Base-by-base conservation (phyloP, 2,329 filamentous ascomycete genomes). In the Saccharata proteae region DNA sequence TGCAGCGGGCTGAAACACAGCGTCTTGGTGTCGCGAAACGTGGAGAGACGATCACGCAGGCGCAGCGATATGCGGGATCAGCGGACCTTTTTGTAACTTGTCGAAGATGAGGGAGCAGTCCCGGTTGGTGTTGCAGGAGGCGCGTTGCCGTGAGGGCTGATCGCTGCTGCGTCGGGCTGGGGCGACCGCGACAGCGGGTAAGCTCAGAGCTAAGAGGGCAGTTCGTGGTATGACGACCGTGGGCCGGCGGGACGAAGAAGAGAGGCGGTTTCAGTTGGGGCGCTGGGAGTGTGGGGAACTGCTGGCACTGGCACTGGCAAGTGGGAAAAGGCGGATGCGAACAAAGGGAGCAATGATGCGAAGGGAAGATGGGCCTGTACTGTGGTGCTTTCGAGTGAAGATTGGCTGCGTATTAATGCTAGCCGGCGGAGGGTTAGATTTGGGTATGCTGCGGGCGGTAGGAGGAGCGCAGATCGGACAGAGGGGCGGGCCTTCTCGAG, bases 1-100 rank as follows among this genome's bases (percentile, higher is more conserved):
- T 42, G 42, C 42, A 41, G 39, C 36, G 40, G 30, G 43, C 41
- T 54, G 51, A 51, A 52, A 54, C 49, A 44, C 40, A 44, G 42
- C 42, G 41, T 45, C 48, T 43, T 45, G 44, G 49, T 44, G 47
- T 41, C 30, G 44, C 48, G 41, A 49, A 64, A 63, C 60, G 61
- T 63, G 61, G 59, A 58, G 57, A 52, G 55, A 50, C 54, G 61
- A 62, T 64, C 58, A 51, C 46, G 53, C 45, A 46, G 44, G 52
- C 47, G 42, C 52, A 58, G 57, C 20, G 32, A 34, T 26, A 49
- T 43, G 54, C 58, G 61, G 59, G 62, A 65, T 65, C 61, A 62
- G 61, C 61, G 58, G 45, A 43, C 41, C 46, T 56, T 57, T 54
- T 55, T n/a, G 51, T 54, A 27, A 57, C 41, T 48, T 45, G 40